Base-by-base conservation (phyloP, 495 filamentous ascomycete genomes). In the Thermothielavioides terrestris region DNA sequence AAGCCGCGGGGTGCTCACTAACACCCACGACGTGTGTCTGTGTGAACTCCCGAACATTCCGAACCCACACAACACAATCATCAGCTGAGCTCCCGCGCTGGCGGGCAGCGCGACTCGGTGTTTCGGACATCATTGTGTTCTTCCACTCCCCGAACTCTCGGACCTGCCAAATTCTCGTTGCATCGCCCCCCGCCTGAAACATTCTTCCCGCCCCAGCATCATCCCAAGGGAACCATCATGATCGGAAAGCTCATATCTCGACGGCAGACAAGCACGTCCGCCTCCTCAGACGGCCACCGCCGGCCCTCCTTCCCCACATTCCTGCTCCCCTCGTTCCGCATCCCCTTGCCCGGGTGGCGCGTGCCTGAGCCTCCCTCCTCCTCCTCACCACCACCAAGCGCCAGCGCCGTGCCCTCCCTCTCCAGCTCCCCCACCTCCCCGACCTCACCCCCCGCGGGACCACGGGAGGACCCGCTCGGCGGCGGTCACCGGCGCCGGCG, bases 231-330 rank as follows among this genome's bases (percentile, higher is more conserved):
- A 30, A 14, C 20, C 18, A 50, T 15, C 26, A 66, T 66, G 59
- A 52, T 64, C 17, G 53, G 43, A 50, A 49, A 57, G 9, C 21
- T 54, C 31, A 53, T 47, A 44, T 35, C 55, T 31, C 42, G 47
- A 31, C 23, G 35, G 6, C 37, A 31, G 9, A 17, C 50, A 35
- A 48, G 35, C 20, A 18, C 48, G 12, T 32, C 52, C 3, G 40
- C 41, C 17, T 21, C 54, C 22, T 6, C 54, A 35, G 21, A 35
- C n/a, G 38, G 17, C 34, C 21, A 38, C n/a, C 51, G 55, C 26
- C 49, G 47, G 48, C 67, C 74, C 14, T 63, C 62, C 28, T 78
- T 72, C 47, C 64, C 77, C 27, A 65, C 71, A 40, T 79, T 69
- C 53, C 64, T 79, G 42, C 70, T 77, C 26, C 74, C 74, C 6